A percentile compares a stretch with the other conserved stretches of the same genome.
Evolutionary conservation across 305 asterid species (phyloP).

Genomic region (Ilex paraguariensis): DNA sequence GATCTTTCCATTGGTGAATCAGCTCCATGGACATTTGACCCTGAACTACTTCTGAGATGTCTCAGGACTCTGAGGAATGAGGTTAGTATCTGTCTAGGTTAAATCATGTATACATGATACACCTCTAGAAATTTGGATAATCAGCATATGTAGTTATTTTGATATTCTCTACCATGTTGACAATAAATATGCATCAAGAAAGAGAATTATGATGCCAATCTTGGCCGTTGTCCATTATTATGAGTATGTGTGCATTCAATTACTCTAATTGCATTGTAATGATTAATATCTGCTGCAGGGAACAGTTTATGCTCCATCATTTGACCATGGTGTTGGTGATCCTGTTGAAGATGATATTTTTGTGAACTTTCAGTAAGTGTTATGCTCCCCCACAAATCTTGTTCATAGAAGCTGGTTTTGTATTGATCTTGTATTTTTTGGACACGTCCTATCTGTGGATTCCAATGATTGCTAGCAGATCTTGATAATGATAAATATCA

Average conservation of each 20-base stretch:
- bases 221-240: background rate
- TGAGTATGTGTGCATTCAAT: too few relatives aligned
- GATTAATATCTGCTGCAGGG: constrained; percentile 43
- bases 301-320: constrained; percentile 80
- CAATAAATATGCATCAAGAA: too few relatives aligned
- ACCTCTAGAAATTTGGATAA: background rate
- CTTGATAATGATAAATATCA: background rate
- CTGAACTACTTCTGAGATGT: constrained; percentile 61
- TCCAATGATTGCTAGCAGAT: background rate
- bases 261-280: background rate
- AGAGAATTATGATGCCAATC: background rate
- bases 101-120: background rate
- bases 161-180: background rate
- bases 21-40: constrained; percentile 98
- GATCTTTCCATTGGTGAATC: constrained; percentile 34
- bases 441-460: background rate
- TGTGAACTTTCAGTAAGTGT: constrained; percentile 80
- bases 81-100: constrained; percentile 32
- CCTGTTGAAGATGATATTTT: constrained; percentile 92
- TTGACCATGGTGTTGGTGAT: constrained; percentile 97
- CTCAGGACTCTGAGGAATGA: constrained; percentile 56
- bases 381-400: background rate
- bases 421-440: background rate
- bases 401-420: background rate
- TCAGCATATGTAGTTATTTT: background rate